A percentile compares a stretch with the other conserved stretches of the same genome.
These are phyloP conservation scores for Nicotiana obtusifolia DNA, from an alignment of 257 asterid genomes.

Conservation along the genomic window DNA sequence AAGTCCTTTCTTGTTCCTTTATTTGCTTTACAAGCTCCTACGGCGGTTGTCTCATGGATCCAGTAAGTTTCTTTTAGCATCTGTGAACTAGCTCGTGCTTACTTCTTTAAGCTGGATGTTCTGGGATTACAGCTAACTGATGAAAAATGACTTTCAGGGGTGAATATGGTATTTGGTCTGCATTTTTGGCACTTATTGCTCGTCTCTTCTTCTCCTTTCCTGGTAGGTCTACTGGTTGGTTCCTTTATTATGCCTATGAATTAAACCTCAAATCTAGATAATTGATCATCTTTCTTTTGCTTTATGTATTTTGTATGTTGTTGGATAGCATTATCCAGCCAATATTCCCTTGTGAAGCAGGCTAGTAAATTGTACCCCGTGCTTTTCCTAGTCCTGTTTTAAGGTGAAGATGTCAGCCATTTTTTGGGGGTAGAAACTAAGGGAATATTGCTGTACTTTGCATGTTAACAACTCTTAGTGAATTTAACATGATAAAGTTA, in stretches of 20 bases:
- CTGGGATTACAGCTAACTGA: not conserved
- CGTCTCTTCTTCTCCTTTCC: slow-evolving; percentile 86
- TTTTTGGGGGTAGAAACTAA: not conserved
- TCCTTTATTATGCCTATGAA: slow-evolving; percentile 3
- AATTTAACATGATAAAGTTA: not conserved
- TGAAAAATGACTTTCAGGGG: slow-evolving; percentile 48
- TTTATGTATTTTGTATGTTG: not conserved
- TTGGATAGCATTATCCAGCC: not conserved
- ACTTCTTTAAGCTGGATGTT: not conserved
- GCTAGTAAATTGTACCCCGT: not conserved
- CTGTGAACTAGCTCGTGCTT: not conserved
- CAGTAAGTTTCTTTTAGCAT: slow-evolving; percentile 40
- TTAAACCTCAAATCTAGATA: not conserved
- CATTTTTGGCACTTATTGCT: slow-evolving; percentile 83
- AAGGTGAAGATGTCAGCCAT: not conserved
- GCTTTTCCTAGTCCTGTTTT: not conserved
- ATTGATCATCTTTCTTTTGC: not conserved
- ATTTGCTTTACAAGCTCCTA: slow-evolving; percentile 79
- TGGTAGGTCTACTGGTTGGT: slow-evolving; percentile 30
- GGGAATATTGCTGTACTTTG: not conserved
- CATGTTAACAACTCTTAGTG: not conserved
- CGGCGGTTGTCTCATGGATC: slow-evolving; percentile 68
- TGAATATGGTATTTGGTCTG: slow-evolving; percentile 93
- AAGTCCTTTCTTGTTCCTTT: slow-evolving; percentile 87
- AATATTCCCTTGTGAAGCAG: not conserved